Evolutionary conservation across 805 yeast species (phyloP).

Genomic region (Saccharomycopsis capsularis): DNA sequence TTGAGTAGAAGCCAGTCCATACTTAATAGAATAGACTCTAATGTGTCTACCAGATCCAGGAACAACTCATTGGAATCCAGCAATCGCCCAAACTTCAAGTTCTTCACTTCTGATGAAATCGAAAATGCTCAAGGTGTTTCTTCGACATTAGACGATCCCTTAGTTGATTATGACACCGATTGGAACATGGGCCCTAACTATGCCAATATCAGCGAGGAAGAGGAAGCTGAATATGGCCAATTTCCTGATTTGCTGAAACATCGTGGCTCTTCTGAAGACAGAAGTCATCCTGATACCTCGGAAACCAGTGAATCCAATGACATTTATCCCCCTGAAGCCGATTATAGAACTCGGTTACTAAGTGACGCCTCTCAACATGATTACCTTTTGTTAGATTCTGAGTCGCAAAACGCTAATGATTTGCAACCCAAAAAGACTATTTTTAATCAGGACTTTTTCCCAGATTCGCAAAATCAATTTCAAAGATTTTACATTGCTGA

Average conservation of each 20-base stretch:
- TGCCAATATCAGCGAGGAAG: slow-evolving; percentile 3
- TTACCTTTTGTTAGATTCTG: slow-evolving; percentile 2
- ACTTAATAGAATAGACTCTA: not conserved
- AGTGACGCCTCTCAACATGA: slow-evolving; percentile 20
- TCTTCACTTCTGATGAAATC: slow-evolving; percentile 77
- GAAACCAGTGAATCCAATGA: not conserved
- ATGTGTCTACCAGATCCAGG: slow-evolving; percentile 24
- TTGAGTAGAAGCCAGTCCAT: not conserved
- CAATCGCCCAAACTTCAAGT: slow-evolving; percentile 47
- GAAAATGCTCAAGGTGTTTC: slow-evolving; percentile 79
- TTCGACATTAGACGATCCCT: slow-evolving; percentile 60
- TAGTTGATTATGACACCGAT: slow-evolving; percentile 64
- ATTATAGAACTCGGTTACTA: slow-evolving; percentile 16
- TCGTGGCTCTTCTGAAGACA: not conserved
- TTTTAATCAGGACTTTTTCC: slow-evolving; percentile 30
- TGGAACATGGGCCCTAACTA: slow-evolving; percentile 46
- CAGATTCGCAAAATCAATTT: slow-evolving; percentile 38
- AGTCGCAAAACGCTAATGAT: slow-evolving; percentile 19
- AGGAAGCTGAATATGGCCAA: not conserved
- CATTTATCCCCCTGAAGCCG: slow-evolving; percentile 12
- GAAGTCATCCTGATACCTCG: not conserved
- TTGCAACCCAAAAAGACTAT: not conserved
- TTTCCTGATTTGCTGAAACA: not conserved
- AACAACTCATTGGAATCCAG: slow-evolving; percentile 28
- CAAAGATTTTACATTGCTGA: slow-evolving; percentile 92